phyloP scores from a whole-genome alignment of 1,139 yeast genomes.

The Saccharomyces hybrid region DNA sequence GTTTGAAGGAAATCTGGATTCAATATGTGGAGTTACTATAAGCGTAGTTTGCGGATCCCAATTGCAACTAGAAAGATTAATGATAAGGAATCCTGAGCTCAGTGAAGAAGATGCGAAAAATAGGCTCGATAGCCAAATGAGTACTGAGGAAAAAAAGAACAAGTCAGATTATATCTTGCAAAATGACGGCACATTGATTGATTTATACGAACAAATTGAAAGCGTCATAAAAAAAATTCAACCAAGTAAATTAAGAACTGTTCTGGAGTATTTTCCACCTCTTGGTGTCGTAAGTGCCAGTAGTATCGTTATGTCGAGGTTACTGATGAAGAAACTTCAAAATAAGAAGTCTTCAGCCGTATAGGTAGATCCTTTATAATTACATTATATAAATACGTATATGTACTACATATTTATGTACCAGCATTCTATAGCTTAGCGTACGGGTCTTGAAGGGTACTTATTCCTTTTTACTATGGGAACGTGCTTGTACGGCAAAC shows the following conservation, averaged over 20 bases:
- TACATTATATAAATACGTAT: neutral
- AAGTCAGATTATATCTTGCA: slow-evolving; percentile 63
- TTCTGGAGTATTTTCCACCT: slow-evolving; percentile 47
- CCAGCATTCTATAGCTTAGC: neutral
- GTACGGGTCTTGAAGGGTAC: slow-evolving; percentile 24
- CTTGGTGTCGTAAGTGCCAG: slow-evolving; percentile 53
- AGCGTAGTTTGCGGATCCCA: slow-evolving; percentile 55
- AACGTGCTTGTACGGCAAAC: slow-evolving; percentile 30
- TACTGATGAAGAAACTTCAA: neutral
- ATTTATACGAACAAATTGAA: slow-evolving; percentile 44
- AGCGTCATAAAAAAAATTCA: slow-evolving; percentile 37
- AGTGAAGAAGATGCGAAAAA: slow-evolving; percentile 58
- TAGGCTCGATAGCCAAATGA: slow-evolving; percentile 74
- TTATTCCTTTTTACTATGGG: slow-evolving; percentile 28
- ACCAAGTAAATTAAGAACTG: slow-evolving; percentile 40
- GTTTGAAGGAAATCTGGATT: slow-evolving; percentile 70
- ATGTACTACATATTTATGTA: neutral
- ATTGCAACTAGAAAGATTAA: slow-evolving; percentile 55
- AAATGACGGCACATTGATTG: slow-evolving; percentile 49
- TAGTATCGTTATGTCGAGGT: slow-evolving; percentile 15
- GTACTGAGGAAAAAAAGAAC: slow-evolving; percentile 47
- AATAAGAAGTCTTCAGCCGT: neutral
- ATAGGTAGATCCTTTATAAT: neutral
- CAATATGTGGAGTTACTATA: slow-evolving; percentile 62
- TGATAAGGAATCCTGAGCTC: slow-evolving; percentile 60